Conservation (phyloP, 148 eudicot genomes). For the Vaccinium macrocarpon region DNA sequence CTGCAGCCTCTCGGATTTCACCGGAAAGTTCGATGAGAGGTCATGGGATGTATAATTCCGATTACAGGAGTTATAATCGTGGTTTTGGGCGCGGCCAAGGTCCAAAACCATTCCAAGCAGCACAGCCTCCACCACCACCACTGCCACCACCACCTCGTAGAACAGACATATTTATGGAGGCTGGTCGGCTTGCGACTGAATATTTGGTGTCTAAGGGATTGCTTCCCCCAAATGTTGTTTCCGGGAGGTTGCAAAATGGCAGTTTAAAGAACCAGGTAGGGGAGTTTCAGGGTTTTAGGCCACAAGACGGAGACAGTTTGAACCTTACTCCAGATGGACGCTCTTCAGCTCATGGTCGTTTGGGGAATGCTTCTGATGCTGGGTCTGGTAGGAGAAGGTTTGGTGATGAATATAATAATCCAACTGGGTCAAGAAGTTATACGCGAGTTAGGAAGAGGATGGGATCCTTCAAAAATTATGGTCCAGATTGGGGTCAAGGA, state of each 20-base stretch:
- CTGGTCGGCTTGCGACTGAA: constrained; percentile 86
- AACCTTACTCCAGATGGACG: constrained; percentile 30
- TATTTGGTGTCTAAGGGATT: constrained; percentile 77
- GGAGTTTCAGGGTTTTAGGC: constrained; percentile 37
- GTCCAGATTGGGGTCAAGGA: constrained; percentile 47
- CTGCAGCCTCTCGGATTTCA: constrained; percentile 36
- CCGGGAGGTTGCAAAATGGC: constrained; percentile 58
- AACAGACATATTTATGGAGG: constrained; percentile 73
- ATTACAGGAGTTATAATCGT: constrained; percentile 35
- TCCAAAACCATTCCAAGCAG: constrained; percentile 40
- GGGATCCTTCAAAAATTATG: constrained; percentile 42
- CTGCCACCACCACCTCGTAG: constrained; percentile 25
- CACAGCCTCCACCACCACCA: constrained; percentile 27
- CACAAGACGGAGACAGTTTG: constrained; percentile 34
- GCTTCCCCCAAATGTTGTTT: constrained; percentile 57
- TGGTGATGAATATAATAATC: constrained; percentile 37
- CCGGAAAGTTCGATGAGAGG: constrained; percentile 41
- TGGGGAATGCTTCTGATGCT: constrained; percentile 36
- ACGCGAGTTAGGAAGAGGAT: constrained; percentile 51
- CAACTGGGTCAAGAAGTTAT: constrained; percentile 27
- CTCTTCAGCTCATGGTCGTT: constrained; percentile 32
- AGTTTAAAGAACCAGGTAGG: constrained; percentile 38
- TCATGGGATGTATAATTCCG: constrained; percentile 34
- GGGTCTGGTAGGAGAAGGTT: constrained; percentile 42
- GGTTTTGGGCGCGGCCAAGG: constrained; percentile 45